Percentiles rank a stretch among this genome's conserved stretches.
These are phyloP conservation scores for Diutina siamensis DNA, from an alignment of 1,139 yeast genomes.

Conservation along the genomic window DNA sequence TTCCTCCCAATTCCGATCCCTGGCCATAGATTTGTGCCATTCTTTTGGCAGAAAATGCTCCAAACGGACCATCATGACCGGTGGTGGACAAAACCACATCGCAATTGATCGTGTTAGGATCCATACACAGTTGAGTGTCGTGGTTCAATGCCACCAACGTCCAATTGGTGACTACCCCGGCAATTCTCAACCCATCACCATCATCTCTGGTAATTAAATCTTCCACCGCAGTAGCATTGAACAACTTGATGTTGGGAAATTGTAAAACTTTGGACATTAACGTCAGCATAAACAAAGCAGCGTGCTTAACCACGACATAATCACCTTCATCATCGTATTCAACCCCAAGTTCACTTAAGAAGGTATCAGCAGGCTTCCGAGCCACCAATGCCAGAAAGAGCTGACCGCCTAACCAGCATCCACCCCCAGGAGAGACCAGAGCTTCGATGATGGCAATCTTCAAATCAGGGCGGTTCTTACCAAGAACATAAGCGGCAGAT, in stretches of 20 bases:
- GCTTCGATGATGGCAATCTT: constrained; percentile 70
- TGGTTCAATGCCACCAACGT: constrained; percentile 69
- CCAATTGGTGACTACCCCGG: constrained; percentile 81
- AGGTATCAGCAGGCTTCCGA: constrained; percentile 66
- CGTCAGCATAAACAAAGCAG: constrained; percentile 68
- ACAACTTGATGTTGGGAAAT: constrained; percentile 65
- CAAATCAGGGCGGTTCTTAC: constrained; percentile 65
- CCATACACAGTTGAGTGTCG: constrained; percentile 74
- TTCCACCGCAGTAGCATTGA: constrained; percentile 76
- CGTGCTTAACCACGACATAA: constrained; percentile 72
- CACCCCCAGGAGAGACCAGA: constrained; percentile 70
- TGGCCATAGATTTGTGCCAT: constrained; percentile 20
- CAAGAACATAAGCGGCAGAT: constrained; percentile 63
- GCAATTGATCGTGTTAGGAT: constrained; percentile 70
- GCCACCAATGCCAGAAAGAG: constrained; percentile 69
- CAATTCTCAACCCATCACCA: constrained; percentile 45
- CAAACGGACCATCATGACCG: constrained; percentile 80
- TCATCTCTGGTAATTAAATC: constrained; percentile 61
- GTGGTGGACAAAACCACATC: constrained; percentile 63
- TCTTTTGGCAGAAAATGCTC: constrained; percentile 62
- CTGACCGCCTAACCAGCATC: constrained; percentile 77
- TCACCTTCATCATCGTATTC: constrained; percentile 74
- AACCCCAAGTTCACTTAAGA: constrained; percentile 52
- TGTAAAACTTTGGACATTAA: constrained; percentile 56
- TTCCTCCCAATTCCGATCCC: constrained; percentile 45